Evolutionary conservation across 257 asterid species (phyloP).

Genomic region (Solanum arcanum): DNA sequence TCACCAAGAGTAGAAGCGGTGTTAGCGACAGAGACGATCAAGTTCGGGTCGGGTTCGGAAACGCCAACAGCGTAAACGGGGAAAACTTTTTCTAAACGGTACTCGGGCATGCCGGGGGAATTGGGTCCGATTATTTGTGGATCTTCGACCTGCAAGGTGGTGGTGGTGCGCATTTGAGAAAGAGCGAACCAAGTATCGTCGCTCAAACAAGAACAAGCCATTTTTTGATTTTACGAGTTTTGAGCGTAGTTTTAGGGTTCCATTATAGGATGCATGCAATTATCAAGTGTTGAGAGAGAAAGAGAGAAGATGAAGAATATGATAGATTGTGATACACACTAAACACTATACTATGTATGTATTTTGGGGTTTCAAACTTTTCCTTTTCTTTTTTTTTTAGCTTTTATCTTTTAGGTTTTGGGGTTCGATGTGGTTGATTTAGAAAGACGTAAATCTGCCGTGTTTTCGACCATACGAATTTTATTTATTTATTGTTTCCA

Average conservation of each 20-base stretch:
- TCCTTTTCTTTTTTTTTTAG: neutral
- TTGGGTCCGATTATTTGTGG: neutral
- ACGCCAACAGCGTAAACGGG: slow-evolving; percentile 43
- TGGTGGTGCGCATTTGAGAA: slow-evolving; percentile 9
- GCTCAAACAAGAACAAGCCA: slow-evolving; percentile 24
- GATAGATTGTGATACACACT: neutral
- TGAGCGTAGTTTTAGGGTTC: neutral
- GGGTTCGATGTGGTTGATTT: neutral
- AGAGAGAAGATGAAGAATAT: neutral
- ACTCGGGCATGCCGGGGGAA: neutral
- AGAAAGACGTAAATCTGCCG: neutral
- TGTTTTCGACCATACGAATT: neutral
- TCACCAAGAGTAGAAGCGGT: slow-evolving; percentile 26
- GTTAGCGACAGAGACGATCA: slow-evolving; percentile 23
- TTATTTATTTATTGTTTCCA: neutral
- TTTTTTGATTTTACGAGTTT: neutral
- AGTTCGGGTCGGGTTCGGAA: slow-evolving; percentile 25
- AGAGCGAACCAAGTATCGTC: slow-evolving; percentile 12
- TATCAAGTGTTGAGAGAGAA: neutral
- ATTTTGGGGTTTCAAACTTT: neutral
- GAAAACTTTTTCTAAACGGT: slow-evolving; percentile 20
- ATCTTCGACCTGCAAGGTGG: neutral
- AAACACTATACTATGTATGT: neutral
- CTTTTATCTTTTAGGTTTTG: neutral
- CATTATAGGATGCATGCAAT: slow-evolving; percentile 2